These are phyloP conservation scores for Hypholoma sublateritium DNA, from an alignment of 768 basidiomycete genomes.

Conservation along the genomic window DNA sequence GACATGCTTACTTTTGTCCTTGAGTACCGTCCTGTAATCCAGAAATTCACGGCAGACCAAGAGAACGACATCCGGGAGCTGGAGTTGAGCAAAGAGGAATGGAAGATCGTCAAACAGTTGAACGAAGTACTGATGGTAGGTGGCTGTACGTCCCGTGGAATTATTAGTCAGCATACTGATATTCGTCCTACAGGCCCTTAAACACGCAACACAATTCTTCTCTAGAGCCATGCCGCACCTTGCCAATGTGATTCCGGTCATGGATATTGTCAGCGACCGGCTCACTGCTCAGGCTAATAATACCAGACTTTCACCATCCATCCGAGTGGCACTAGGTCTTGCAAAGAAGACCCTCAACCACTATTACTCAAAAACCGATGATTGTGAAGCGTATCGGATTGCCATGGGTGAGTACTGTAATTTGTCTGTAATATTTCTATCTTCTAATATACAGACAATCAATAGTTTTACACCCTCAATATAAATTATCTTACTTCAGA, in stretches of 20 bases:
- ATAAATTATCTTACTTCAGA: conserved; percentile 14
- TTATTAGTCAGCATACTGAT: too few relatives aligned
- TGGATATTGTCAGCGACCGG: conserved; percentile 11
- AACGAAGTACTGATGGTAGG: conserved; percentile 26
- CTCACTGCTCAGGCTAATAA: conserved; percentile 1
- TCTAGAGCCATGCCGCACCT: conserved; percentile 13
- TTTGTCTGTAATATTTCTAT: too few relatives aligned
- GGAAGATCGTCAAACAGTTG: conserved; percentile 31
- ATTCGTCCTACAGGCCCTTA: too few relatives aligned
- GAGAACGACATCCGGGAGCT: conserved; percentile 20
- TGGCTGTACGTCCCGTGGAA: neutral
- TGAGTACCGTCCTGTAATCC: conserved; percentile 23
- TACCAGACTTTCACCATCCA: conserved; percentile 11
- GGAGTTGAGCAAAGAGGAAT: conserved; percentile 26
- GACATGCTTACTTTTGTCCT: conserved; percentile 34
- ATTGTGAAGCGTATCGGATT: conserved; percentile 19
- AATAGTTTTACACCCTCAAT: conserved; percentile 12
- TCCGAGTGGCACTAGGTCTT: conserved; percentile 20
- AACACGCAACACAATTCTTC: conserved; percentile 22
- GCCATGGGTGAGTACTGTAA: conserved; percentile 26
- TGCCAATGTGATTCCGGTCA: conserved; percentile 13
- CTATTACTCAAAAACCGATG: conserved; percentile 22
- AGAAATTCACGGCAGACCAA: conserved; percentile 20
- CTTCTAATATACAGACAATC: too few relatives aligned
- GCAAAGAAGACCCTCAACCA: conserved; percentile 24